Conservation (phyloP, 1,284 basidiomycete genomes). For the Leccinum pachyderme region DNA sequence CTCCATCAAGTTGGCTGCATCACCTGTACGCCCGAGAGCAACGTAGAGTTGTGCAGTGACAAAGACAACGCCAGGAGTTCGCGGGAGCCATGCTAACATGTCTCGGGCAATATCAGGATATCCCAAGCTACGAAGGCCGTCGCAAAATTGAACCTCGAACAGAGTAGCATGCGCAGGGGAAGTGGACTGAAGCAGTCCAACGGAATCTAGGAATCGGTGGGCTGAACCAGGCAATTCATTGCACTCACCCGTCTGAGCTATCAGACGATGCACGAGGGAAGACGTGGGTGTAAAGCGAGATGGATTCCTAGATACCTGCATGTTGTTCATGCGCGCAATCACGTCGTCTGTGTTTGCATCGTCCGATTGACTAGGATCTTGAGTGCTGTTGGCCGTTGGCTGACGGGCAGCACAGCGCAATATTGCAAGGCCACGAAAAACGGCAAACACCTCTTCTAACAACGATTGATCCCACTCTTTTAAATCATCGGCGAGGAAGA, state of each 20-base stretch:
- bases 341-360: constrained; percentile 59
- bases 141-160: constrained; percentile 71
- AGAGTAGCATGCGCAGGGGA: constrained; percentile 63
- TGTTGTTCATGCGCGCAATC: constrained; percentile 59
- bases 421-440: constrained; percentile 74
- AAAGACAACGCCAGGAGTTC: constrained; percentile 74
- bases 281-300: constrained; percentile 52
- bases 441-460: constrained; percentile 70
- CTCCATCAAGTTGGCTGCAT: constrained; percentile 70
- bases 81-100: constrained; percentile 71
- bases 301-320: constrained; percentile 62
- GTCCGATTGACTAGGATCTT: constrained; percentile 26
- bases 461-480: constrained; percentile 61
- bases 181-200: constrained; percentile 62
- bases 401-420: constrained; percentile 58
- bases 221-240: constrained; percentile 54
- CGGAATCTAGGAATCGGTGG: constrained; percentile 65
- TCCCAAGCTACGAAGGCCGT: constrained; percentile 63
- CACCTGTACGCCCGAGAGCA: constrained; percentile 69
- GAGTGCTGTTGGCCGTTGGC: constrained; percentile 48
- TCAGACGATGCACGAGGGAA: constrained; percentile 69
- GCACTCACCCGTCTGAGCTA: constrained; percentile 49
- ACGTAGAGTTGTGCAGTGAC: constrained; percentile 70
- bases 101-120: constrained; percentile 63
- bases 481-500: constrained; percentile 65